Base-by-base conservation (phyloP, 306 rosid genomes). In the Hylodesmum podocarpum region DNA sequence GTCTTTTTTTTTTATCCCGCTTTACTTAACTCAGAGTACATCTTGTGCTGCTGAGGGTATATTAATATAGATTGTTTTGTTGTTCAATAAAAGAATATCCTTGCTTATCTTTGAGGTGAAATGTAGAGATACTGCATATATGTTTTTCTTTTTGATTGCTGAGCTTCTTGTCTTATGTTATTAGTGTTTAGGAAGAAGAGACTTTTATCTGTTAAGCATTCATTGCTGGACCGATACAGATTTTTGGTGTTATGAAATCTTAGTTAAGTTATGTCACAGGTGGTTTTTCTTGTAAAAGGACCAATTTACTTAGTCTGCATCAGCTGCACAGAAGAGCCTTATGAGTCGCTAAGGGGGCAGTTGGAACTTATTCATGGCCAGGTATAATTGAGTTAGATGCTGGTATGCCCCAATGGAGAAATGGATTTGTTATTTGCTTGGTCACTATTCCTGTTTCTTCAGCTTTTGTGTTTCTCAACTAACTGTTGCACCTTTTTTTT, bases 231-330 rank as follows among this genome's bases (percentile, higher is more conserved):
- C 27, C 33, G 27, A 27, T 77, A 43, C 22, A 24, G 34, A 57
- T 50, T 37, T 58, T 70, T 10, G 31, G 43, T 50, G 22, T 31
- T 57, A 12, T 68, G 33, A 37, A 53, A 50, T 65, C 78, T 53
- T 71, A 47, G 49, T 70, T 69, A 37, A 77, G 46, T 46, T 64
- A 34, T 72, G 76, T 73, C 64, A 27, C 87, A 94, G 97, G 96
- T 94, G 74, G 90, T 90, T 86, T 94, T 94, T 85, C 97, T 94
- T 79, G 94, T 91, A 69, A 94, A 90, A 86, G 98, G 98, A 72
- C 97, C 98, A 67, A 91, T 94, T 81, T 94, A 94, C 88, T 83
- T 94, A 25, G 98, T 91, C 69, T 94, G 98, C 87, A 94, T 94
- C 85, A 87, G 94, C 89, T 91, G 96, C 85, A 94, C 98, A 6